Conservation (phyloP, 805 yeast species). For the Millerozyma acaciae region DNA sequence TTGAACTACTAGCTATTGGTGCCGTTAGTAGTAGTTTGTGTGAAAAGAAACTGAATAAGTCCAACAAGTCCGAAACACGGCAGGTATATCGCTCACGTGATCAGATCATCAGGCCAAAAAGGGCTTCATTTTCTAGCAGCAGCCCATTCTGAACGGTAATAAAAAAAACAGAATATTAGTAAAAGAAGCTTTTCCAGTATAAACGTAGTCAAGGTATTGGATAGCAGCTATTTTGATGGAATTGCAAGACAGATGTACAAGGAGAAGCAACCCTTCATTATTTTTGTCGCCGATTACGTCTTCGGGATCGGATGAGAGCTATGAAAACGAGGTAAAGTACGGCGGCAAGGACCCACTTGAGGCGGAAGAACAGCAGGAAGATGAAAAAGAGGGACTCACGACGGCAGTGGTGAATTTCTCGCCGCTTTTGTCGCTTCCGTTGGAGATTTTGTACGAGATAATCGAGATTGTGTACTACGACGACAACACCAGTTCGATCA, state of each 20-base stretch:
- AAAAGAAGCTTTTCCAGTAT: no score
- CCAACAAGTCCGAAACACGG: no score
- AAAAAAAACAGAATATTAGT: no score
- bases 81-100: no score
- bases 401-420: conserved; percentile 5
- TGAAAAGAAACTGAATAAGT: no score
- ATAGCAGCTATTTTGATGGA: no score
- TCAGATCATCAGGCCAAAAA: no score
- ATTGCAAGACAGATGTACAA: background rate
- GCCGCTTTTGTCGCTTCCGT: conserved; percentile 39
- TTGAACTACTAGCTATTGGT: no score
- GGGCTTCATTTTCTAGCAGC: no score
- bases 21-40: no score
- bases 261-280: conserved; percentile 1
- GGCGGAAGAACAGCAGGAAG: background rate
- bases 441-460: conserved; percentile 53
- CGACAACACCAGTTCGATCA: conserved; percentile 48
- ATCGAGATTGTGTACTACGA: conserved; percentile 54
- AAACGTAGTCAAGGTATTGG: no score
- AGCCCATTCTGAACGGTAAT: no score
- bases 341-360: background rate
- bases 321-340: conserved; percentile 3
- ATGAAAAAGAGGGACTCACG: background rate
- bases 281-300: conserved; percentile 7
- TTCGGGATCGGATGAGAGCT: conserved; percentile 3